phyloP scores from a whole-genome alignment of 129 eudicot genomes.

The Flaveria trinervia region DNA sequence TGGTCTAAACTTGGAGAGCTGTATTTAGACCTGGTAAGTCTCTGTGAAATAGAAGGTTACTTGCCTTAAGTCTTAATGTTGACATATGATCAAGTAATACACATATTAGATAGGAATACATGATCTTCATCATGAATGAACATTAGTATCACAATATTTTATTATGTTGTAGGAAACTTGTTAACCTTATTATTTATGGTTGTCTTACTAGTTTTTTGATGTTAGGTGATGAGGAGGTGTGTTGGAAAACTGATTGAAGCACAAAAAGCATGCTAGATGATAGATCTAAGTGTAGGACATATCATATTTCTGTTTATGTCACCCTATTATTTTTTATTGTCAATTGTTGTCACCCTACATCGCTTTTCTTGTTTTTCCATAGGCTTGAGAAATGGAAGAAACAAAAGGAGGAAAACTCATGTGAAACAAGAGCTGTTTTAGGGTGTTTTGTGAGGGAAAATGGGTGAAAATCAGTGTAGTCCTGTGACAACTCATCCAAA shows the following conservation, averaged over 20 bases:
- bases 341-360: background rate
- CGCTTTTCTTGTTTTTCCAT: background rate
- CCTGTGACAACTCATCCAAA: too few relatives aligned
- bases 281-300: too few relatives aligned
- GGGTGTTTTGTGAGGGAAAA: slow-evolving; percentile 94
- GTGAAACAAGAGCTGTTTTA: slow-evolving; percentile 88
- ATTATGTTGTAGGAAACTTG: background rate
- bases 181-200: background rate
- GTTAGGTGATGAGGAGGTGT: slow-evolving; percentile 94
- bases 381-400: slow-evolving; percentile 95
- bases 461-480: slow-evolving; percentile 46
- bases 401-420: slow-evolving; percentile 89
- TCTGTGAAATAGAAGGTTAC: too few relatives aligned
- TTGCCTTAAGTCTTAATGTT: slow-evolving; percentile 21
- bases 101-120: too few relatives aligned
- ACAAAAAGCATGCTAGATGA: too few relatives aligned
- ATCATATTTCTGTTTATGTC: too few relatives aligned
- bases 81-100: slow-evolving; percentile 31
- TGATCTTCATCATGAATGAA: background rate
- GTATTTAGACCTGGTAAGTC: too few relatives aligned
- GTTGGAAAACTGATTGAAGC: slow-evolving; percentile 29
- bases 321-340: background rate
- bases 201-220: slow-evolving; percentile 10
- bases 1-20: too few relatives aligned
- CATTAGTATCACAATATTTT: too few relatives aligned